A percentile compares a stretch with the other conserved stretches of the same genome.
Evolutionary conservation across 257 asterid species (phyloP).

Genomic region (Sherardia arvensis): DNA sequence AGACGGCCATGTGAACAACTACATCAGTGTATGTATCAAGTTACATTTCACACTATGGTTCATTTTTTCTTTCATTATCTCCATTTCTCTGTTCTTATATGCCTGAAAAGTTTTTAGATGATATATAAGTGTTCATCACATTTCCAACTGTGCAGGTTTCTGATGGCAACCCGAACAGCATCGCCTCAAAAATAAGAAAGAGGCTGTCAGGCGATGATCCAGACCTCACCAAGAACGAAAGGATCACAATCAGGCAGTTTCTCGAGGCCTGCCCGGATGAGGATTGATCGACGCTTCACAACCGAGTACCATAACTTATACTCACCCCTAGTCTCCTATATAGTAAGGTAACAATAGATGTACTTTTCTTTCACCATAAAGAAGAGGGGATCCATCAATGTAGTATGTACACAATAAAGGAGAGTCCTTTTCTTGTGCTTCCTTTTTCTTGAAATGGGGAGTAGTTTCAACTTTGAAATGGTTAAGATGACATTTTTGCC

Average conservation of each 20-base stretch:
- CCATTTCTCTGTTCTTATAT: not conserved
- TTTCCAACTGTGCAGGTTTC: conserved; percentile 36
- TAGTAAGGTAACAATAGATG: not conserved
- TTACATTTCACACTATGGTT: not conserved
- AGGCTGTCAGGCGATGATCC: conserved; percentile 64
- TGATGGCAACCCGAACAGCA: conserved; percentile 34
- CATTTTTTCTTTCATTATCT: not conserved
- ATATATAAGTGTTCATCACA: no score
- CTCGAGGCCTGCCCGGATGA: conserved; percentile 50
- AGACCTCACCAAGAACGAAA: conserved; percentile 47
- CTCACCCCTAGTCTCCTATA: not conserved
- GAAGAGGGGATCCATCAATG: not conserved
- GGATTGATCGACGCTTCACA: conserved; percentile 17
- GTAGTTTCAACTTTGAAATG: not conserved
- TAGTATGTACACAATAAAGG: not conserved
- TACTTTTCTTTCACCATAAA: not conserved
- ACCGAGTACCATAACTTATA: no score
- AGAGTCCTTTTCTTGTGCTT: not conserved
- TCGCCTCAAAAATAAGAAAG: conserved; percentile 35
- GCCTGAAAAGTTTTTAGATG: not conserved
- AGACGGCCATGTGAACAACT: conserved; percentile 90
- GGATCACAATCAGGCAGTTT: conserved; percentile 43
- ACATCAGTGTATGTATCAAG: conserved; percentile 39
- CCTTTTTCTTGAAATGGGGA: not conserved
- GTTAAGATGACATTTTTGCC: not conserved